Base-by-base conservation (phyloP, 1,284 basidiomycete species). In the Cryptococcus sp. region DNA sequence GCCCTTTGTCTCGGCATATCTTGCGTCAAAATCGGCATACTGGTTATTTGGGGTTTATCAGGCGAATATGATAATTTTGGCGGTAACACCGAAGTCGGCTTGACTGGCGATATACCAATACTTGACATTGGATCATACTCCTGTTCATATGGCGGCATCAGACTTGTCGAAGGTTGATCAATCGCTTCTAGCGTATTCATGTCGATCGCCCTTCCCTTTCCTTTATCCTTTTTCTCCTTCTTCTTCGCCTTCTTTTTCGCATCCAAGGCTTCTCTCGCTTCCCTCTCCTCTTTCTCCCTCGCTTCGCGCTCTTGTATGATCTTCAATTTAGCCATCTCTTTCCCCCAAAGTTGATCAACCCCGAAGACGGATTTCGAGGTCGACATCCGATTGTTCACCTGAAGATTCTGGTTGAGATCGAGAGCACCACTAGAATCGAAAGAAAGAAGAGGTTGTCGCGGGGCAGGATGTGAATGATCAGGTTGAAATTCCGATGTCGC, bases 311-410 rank as follows among this genome's bases (percentile, higher is more conserved):
- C 70, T 53, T 72, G 60, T 3, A 71, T 66, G 1, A 58, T 46
- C 41, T 64, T 65, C 35, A 76, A 57, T 58, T 73, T 76, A 32
- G 59, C 62, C 67, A 76, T 65, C 53, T 76, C 76, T 33, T 62
- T 63, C 50, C 76, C 70, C 76, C 74, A 78, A 8, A 76, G 42
- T 44, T 65, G 63, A 59, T 76, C 74, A 6, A 72, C 70, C 6
- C 76, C 73, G 54, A 75, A 76, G 0, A 76, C 72, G 5, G 70
- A 74, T 42, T 58, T 61, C 1, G 67, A 66, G 49, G 72, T 72
- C 15, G 58, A 52, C 47, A 72, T 58, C 5, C 69, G 55, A 46
- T 46, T 36, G 11, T 41, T 50, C 33, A 14, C n/a, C 3, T 15
- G 14, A 14, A 15, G 35, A 23, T 11, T 47, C n/a, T 54, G 46